Base-by-base conservation (phyloP, 202 grass and related monocot genomes). In the Digitaria exilis region DNA sequence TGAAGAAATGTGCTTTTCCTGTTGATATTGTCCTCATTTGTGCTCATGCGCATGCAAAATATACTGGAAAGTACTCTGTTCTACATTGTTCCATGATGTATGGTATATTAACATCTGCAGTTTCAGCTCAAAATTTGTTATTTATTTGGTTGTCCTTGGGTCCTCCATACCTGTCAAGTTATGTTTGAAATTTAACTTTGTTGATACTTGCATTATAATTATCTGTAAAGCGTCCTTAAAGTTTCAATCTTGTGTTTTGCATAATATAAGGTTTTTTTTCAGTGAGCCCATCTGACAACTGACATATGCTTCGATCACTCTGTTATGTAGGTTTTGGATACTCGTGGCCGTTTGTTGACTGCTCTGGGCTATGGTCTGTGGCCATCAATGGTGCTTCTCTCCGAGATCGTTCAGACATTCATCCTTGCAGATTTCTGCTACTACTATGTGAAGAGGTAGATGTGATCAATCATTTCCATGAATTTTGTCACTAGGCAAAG, bases 401-500 rank as follows among this genome's bases (percentile, higher is more conserved):
- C 96, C 2, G 96, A 98, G 79, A 89, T 98, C 4, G 92, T 98
- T 73, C 96, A 98, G 77, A 98, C 96, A 21, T 98, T 98, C 87
- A 98, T 98, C 92, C 96, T 98, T 21, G 96, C 96, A 16, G 96
- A 98, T 84, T 98, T 98, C 85, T 98, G 96, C 87, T 98, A 98
- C 77, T 98, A 98, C 86, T 98, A 98, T 71, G 92, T 98, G 66
- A 93, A 95, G 85, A 98, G 96, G 96, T 95, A 90, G 76, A 5
- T 54, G 45, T 1, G 16, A 24, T 83, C 48, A 37, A n/a, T 8
- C 15, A 19, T 79, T 44, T 75, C 34, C n/a, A 4, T 6, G 7
- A 63, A 6, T 1, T 5, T 41, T 69, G 13, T 69, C 67, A 12
- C 14, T 21, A 15, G 2, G 7, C 60, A 67, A 54, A 34, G 10